These are phyloP conservation scores for Ceratobasidium sp. DNA, from an alignment of 1,284 basidiomycete genomes.

Conservation along the genomic window DNA sequence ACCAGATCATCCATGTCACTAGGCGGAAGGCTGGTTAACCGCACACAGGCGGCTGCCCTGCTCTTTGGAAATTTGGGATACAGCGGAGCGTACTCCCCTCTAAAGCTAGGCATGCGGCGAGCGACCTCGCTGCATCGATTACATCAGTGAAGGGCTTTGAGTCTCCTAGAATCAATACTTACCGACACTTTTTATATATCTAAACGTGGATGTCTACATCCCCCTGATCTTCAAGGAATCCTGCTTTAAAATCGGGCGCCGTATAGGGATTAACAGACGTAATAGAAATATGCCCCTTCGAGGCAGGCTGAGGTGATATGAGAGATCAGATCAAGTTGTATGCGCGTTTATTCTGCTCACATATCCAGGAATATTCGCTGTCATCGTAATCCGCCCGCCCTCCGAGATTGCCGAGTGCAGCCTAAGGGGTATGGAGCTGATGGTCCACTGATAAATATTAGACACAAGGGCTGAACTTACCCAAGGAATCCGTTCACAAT, in stretches of 20 bases:
- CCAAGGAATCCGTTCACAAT: conserved; percentile 23
- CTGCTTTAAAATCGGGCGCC: conserved; percentile 51
- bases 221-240: conserved; percentile 53
- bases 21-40: conserved; percentile 57
- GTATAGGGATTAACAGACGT: conserved; percentile 50
- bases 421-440: conserved; percentile 57
- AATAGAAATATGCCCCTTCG: conserved; percentile 53
- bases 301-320: conserved; percentile 50
- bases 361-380: conserved; percentile 29
- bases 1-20: conserved; percentile 63
- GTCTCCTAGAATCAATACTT: not conserved
- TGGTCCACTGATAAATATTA: no score
- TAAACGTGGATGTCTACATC: conserved; percentile 69
- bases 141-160: conserved; percentile 34
- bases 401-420: conserved; percentile 44
- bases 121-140: conserved; percentile 63
- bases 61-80: conserved; percentile 67
- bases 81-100: conserved; percentile 63
- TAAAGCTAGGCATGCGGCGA: conserved; percentile 69
- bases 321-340: not conserved
- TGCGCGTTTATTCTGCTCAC: not conserved
- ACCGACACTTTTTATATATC: conserved; percentile 68
- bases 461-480: not conserved
- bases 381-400: not conserved
- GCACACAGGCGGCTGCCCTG: conserved; percentile 61